Conservation (phyloP, 108 stramenopile genomes). For the Nitzschia palea region DNA sequence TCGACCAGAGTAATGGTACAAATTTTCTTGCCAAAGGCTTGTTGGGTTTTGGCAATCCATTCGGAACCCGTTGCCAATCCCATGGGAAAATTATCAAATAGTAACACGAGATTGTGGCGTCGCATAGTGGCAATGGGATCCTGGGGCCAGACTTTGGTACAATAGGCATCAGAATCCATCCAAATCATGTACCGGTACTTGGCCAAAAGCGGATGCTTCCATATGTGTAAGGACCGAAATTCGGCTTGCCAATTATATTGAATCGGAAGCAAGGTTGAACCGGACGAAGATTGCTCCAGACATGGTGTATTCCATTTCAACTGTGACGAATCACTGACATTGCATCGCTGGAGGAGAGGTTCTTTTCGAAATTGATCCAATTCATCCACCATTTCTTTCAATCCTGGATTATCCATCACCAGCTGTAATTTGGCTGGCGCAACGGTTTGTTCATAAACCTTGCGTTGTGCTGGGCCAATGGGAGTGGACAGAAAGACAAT, state of each 20-base stretch:
- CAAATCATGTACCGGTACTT: conserved; percentile 47
- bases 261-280: background rate
- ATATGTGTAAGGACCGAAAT: conserved; percentile 49
- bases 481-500: conserved; percentile 41
- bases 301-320: conserved; percentile 26
- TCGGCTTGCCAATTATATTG: conserved; percentile 51
- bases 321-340: background rate
- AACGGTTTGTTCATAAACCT: conserved; percentile 3
- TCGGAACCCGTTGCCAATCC: background rate
- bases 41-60: conserved; percentile 1
- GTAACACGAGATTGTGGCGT: conserved; percentile 19
- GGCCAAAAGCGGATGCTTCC: conserved; percentile 40
- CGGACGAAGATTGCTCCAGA: conserved; percentile 1
- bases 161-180: conserved; percentile 45
- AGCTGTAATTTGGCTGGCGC: conserved; percentile 34
- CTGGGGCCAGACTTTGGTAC: conserved; percentile 28
- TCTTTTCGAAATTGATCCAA: conserved; percentile 21
- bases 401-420: conserved; percentile 35
- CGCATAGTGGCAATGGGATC: conserved; percentile 39
- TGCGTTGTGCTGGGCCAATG: conserved; percentile 4
- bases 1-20: conserved; percentile 12
- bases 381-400: conserved; percentile 33
- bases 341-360: conserved; percentile 32
- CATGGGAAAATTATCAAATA: conserved; percentile 16
- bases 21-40: conserved; percentile 17